Percentiles rank a stretch among this genome's conserved stretches.
These are phyloP conservation scores for Podospora anserina DNA, from an alignment of 495 filamentous ascomycete species.

Conservation along the genomic window DNA sequence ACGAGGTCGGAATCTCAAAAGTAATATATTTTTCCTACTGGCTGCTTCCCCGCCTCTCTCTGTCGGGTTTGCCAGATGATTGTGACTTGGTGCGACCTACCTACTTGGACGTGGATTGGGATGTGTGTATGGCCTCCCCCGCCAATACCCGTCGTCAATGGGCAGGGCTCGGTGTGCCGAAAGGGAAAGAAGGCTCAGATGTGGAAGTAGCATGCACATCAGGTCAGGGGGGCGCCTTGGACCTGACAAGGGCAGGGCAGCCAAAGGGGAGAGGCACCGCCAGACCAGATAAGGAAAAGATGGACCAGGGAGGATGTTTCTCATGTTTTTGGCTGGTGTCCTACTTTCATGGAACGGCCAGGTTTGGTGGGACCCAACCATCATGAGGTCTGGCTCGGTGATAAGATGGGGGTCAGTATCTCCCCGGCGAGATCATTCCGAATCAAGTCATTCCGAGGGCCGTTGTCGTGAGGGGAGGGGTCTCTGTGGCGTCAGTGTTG, in stretches of 20 bases:
- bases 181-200: background rate
- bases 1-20: background rate
- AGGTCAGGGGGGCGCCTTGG: background rate
- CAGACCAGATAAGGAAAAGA: background rate
- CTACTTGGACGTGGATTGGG: background rate
- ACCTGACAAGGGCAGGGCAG: background rate
- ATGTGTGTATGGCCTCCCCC: background rate
- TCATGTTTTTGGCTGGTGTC: background rate
- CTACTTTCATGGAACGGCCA: background rate
- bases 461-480: background rate
- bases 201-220: background rate
- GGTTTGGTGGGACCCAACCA: background rate
- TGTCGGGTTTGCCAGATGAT: background rate
- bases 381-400: background rate
- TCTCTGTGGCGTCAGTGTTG: background rate
- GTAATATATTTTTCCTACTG: background rate
- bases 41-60: background rate
- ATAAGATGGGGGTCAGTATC: background rate
- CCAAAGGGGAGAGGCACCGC: background rate
- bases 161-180: conserved; percentile 5
- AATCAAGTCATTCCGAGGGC: background rate
- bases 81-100: background rate
- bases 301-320: too few species aligned
- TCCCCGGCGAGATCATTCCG: background rate
- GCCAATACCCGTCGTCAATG: background rate